Percentiles rank a stretch among this genome's conserved stretches.
phyloP scores from a whole-genome alignment of 2,329 filamentous ascomycete genomes.

The Penicillium sp. region DNA sequence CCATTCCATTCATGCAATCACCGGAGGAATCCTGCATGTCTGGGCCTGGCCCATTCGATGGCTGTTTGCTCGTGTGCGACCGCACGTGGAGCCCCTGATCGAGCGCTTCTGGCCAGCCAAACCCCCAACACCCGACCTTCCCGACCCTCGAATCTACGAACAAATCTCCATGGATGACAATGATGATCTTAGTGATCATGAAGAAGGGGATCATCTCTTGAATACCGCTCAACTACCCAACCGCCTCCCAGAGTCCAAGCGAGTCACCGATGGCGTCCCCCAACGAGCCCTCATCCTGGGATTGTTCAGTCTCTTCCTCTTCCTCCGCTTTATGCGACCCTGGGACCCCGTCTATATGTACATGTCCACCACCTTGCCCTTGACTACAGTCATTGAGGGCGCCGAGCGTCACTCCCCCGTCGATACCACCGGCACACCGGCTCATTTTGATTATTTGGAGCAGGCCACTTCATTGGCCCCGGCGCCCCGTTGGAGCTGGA shows the following conservation, averaged over 20 bases:
- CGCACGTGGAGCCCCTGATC: slow-evolving; percentile 3
- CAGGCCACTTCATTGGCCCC: slow-evolving; percentile 16
- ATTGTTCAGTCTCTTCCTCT: slow-evolving; percentile 19
- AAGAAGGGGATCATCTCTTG: slow-evolving; percentile 17
- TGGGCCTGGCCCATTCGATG: slow-evolving; percentile 24
- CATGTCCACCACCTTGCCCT: slow-evolving; percentile 25
- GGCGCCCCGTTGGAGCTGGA: slow-evolving; percentile 25
- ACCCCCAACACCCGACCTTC: slow-evolving; percentile 2
- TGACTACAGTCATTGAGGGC: slow-evolving; percentile 23
- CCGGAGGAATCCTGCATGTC: slow-evolving; percentile 28
- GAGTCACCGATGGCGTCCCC: slow-evolving; percentile 9
- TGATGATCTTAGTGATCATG: slow-evolving; percentile 23
- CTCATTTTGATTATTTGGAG: slow-evolving; percentile 24
- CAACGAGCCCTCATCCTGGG: slow-evolving; percentile 24
- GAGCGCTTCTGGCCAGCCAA: slow-evolving; percentile 5
- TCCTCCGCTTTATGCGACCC: slow-evolving; percentile 30
- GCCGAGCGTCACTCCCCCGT: slow-evolving; percentile 21
- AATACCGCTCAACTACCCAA: slow-evolving; percentile 10
- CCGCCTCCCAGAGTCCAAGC: slow-evolving; percentile 8
- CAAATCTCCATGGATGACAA: slow-evolving; percentile 27
- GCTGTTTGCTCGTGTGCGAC: slow-evolving; percentile 12
- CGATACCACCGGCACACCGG: slow-evolving; percentile 17
- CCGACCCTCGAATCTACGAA: slow-evolving; percentile 25
- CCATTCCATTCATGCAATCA: slow-evolving; percentile 23
- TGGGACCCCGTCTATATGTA: slow-evolving; percentile 28